These are phyloP conservation scores for Ceratocystis albifundus DNA, from an alignment of 2,329 filamentous ascomycete species.

Conservation along the genomic window DNA sequence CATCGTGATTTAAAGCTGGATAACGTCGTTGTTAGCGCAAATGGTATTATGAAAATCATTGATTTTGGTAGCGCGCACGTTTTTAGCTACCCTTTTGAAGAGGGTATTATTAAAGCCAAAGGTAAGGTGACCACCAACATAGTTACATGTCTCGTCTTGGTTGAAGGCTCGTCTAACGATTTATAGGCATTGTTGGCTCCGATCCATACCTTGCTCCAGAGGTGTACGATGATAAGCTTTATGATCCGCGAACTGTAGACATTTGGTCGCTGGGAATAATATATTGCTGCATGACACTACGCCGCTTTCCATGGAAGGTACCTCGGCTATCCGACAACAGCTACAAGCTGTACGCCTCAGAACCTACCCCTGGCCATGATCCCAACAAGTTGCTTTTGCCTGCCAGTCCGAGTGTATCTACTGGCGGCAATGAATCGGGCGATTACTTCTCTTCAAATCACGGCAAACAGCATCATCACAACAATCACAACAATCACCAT, in stretches of 20 bases:
- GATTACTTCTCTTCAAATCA: constrained; percentile 21
- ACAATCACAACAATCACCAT: constrained; percentile 4
- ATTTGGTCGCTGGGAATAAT: constrained; percentile 98
- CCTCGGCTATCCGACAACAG: constrained; percentile 86
- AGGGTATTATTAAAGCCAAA: constrained; percentile 65
- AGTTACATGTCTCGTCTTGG: not conserved
- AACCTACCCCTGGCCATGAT: constrained; percentile 64
- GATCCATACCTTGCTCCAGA: constrained; percentile 95
- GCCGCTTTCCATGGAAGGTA: constrained; percentile 94
- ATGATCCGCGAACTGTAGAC: constrained; percentile 86
- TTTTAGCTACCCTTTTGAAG: constrained; percentile 95
- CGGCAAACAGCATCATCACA: constrained; percentile 11
- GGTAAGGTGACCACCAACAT: constrained; percentile 42
- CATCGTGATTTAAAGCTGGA: constrained; percentile 94
- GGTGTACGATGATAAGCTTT: constrained; percentile 86
- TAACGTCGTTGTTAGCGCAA: constrained; percentile 93
- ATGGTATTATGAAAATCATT: constrained; percentile 98
- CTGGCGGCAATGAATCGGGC: not conserved
- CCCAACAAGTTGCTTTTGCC: constrained; percentile 42
- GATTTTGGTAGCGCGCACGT: constrained; percentile 97
- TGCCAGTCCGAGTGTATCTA: constrained; percentile 33
- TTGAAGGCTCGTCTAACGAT: constrained; percentile 23
- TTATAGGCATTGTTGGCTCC: constrained; percentile 56
- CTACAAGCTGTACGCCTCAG: constrained; percentile 80
- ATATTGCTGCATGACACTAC: constrained; percentile 95